Conservation (phyloP, 1,284 basidiomycete genomes). For the Naganishia liquefaciens region DNA sequence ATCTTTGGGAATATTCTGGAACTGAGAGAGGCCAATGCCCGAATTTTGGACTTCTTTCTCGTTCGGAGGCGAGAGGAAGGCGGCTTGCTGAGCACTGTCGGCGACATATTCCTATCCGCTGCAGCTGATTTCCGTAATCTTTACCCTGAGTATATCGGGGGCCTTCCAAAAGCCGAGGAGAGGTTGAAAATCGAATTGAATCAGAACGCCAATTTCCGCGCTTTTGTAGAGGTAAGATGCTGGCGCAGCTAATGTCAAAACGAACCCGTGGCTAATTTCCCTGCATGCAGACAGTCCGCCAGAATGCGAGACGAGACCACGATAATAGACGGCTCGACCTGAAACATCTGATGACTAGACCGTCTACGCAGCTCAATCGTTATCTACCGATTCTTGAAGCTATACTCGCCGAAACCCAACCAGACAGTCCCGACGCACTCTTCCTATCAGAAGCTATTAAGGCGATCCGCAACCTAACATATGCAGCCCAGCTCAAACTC, state of each 20-base stretch:
- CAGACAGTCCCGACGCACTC: constrained; percentile 75
- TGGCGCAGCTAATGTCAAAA: neutral
- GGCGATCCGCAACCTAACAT: constrained; percentile 73
- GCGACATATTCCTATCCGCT: constrained; percentile 84
- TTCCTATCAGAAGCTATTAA: constrained; percentile 73
- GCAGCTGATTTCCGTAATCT: constrained; percentile 83
- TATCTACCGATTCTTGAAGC: constrained; percentile 86
- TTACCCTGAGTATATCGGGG: constrained; percentile 83
- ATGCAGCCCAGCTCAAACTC: constrained; percentile 73
- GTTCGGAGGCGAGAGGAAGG: constrained; percentile 82
- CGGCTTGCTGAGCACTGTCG: constrained; percentile 79
- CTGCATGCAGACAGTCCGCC: constrained; percentile 61
- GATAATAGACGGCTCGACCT: constrained; percentile 78
- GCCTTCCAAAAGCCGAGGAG: constrained; percentile 81
- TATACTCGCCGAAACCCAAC: constrained; percentile 74
- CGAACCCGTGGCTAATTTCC: neutral
- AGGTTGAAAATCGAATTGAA: constrained; percentile 81
- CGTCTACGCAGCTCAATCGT: constrained; percentile 83
- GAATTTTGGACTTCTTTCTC: constrained; percentile 78
- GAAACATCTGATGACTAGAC: constrained; percentile 81
- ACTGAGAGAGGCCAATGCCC: constrained; percentile 75
- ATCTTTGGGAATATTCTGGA: constrained; percentile 87
- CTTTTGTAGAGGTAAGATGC: constrained; percentile 75
- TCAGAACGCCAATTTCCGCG: constrained; percentile 74
- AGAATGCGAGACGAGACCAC: constrained; percentile 53